These are phyloP conservation scores for Brettanomyces sp. DNA, from an alignment of 805 yeast species.

Conservation along the genomic window DNA sequence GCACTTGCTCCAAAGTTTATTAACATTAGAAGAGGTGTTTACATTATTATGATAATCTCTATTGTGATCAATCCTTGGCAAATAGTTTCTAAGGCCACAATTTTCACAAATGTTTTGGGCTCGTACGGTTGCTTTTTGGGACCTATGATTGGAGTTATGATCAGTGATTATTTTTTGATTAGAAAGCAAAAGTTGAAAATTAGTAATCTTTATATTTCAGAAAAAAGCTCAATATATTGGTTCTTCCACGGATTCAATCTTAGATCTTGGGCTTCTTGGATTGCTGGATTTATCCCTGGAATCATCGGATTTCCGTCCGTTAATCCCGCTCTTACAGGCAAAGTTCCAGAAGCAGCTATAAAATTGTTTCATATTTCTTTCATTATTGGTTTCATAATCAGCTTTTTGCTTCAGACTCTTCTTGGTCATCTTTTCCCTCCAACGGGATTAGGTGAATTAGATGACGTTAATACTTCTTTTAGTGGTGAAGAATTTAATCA, in stretches of 20 bases:
- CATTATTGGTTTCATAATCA: conserved; percentile 21
- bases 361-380: conserved; percentile 29
- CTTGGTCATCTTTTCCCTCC: conserved; percentile 27
- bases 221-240: conserved; percentile 26
- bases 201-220: conserved; percentile 29
- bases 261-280: conserved; percentile 49
- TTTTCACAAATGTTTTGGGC: conserved; percentile 23
- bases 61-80: conserved; percentile 35
- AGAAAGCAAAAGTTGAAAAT: conserved; percentile 31
- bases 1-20: conserved; percentile 35
- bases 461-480: background rate
- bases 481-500: no score
- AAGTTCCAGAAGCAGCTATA: conserved; percentile 32
- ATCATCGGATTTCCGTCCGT: conserved; percentile 23
- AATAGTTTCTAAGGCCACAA: conserved; percentile 26
- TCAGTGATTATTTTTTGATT: conserved; percentile 30
- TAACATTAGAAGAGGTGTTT: conserved; percentile 38
- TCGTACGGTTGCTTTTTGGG: conserved; percentile 29
- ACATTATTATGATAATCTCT: conserved; percentile 26
- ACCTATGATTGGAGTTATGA: conserved; percentile 29
- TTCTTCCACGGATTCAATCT: conserved; percentile 51
- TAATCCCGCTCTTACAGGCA: conserved; percentile 29
- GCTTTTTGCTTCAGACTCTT: background rate
- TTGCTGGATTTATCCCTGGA: conserved; percentile 23
- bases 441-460: conserved; percentile 15